Evolutionary conservation across 2,329 filamentous ascomycete species (phyloP).

Genomic region (Elsinoe batatas): DNA sequence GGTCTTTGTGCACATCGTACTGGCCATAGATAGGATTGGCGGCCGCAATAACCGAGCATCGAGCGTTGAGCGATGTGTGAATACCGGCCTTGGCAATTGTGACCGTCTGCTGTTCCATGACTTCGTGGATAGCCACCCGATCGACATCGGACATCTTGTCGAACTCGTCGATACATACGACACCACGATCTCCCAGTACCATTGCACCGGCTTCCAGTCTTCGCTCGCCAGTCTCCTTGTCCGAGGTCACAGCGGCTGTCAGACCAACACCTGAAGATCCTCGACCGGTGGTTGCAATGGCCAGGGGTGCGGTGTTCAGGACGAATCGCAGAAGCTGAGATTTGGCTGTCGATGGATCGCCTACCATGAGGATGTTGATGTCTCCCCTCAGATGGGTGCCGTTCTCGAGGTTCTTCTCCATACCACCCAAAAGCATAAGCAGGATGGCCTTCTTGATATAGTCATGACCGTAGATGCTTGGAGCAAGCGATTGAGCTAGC

Average conservation of each 20-base stretch:
- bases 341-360: constrained; percentile 95
- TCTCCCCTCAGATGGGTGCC: constrained; percentile 96
- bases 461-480: constrained; percentile 93
- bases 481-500: constrained; percentile 85
- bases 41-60: constrained; percentile 91
- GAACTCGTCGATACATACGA: constrained; percentile 98
- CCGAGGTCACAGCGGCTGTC: constrained; percentile 88
- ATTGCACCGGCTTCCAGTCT: constrained; percentile 94
- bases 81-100: constrained; percentile 98
- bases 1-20: constrained; percentile 97
- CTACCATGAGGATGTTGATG: constrained; percentile 98
- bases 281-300: constrained; percentile 92
- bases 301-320: constrained; percentile 88
- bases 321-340: constrained; percentile 97
- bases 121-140: constrained; percentile 97
- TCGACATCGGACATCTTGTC: constrained; percentile 99
- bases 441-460: constrained; percentile 97
- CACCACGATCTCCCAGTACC: constrained; percentile 93
- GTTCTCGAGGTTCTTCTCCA: constrained; percentile 98
- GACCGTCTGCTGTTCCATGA: constrained; percentile 99
- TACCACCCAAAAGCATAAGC: constrained; percentile 86
- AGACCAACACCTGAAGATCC: constrained; percentile 94
- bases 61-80: constrained; percentile 90
- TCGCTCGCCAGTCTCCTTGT: constrained; percentile 94
- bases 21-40: constrained; percentile 97